phyloP scores from a whole-genome alignment of 164 flowering plant genomes.

The Cinnamomum chago region DNA sequence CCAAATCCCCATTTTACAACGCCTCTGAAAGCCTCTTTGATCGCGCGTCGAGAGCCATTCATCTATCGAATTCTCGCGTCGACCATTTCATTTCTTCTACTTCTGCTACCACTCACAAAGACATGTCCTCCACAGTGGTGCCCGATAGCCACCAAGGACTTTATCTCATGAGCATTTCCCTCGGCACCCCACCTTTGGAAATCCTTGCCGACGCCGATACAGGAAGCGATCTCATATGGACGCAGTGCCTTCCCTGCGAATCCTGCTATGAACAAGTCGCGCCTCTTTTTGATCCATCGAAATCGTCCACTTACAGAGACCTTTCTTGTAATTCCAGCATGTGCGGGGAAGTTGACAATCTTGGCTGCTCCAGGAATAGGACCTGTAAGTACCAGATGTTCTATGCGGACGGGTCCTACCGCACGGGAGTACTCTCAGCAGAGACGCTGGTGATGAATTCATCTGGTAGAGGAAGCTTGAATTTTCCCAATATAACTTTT shows the following conservation, averaged over 20 bases:
- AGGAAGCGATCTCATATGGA: conserved; percentile 89
- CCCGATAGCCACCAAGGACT: conserved; percentile 42
- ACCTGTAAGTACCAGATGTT: conserved; percentile 20
- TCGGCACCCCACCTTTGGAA: conserved; percentile 63
- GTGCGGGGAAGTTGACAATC: conserved; percentile 18
- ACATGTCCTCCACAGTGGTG: conserved; percentile 6
- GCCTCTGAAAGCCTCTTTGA: background rate
- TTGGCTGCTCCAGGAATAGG: background rate
- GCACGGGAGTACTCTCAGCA: conserved; percentile 27
- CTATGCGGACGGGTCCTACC: conserved; percentile 41
- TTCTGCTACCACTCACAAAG: background rate
- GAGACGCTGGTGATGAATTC: conserved; percentile 35
- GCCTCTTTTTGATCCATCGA: conserved; percentile 49
- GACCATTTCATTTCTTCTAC: background rate
- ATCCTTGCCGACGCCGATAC: conserved; percentile 65
- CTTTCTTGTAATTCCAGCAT: conserved; percentile 24
- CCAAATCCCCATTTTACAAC: background rate
- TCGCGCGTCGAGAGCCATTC: background rate
- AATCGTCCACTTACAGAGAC: conserved; percentile 30
- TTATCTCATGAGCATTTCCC: conserved; percentile 48
- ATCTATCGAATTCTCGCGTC: background rate
- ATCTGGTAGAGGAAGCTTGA: background rate
- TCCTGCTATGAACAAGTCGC: conserved; percentile 52
- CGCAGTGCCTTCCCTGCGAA: conserved; percentile 74
- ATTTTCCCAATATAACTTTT: conserved; percentile 15